Conservation (phyloP, 2,329 filamentous ascomycete species). For the Aspergillus floridensis region DNA sequence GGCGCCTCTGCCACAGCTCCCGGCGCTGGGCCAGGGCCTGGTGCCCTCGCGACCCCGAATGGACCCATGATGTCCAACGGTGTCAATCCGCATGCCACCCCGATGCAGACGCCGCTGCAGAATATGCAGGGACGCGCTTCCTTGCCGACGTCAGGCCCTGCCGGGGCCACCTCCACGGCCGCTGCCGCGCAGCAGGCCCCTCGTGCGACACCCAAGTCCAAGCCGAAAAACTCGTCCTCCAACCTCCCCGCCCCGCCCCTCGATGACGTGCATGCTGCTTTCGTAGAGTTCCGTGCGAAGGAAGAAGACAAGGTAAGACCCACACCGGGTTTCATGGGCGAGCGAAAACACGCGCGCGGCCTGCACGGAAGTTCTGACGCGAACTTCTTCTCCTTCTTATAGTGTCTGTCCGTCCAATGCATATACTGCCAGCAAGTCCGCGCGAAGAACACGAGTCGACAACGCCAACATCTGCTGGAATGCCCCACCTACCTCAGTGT, state of each 20-base stretch:
- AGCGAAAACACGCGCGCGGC: background rate
- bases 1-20: slow-evolving; percentile 34
- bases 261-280: slow-evolving; percentile 50
- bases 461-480: slow-evolving; percentile 50
- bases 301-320: slow-evolving; percentile 45
- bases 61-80: slow-evolving; percentile 46
- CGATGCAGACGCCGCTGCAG: slow-evolving; percentile 44
- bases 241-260: slow-evolving; percentile 48
- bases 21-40: slow-evolving; percentile 31
- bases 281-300: slow-evolving; percentile 49
- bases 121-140: slow-evolving; percentile 41
- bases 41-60: slow-evolving; percentile 42
- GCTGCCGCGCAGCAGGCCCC: slow-evolving; percentile 32
- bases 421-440: slow-evolving; percentile 52
- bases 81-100: slow-evolving; percentile 43
- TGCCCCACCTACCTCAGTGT: slow-evolving; percentile 51
- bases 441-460: slow-evolving; percentile 51
- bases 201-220: slow-evolving; percentile 40
- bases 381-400: slow-evolving; percentile 4
- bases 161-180: slow-evolving; percentile 30
- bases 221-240: slow-evolving; percentile 37
- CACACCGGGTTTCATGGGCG: background rate
- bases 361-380: background rate
- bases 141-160: slow-evolving; percentile 38
- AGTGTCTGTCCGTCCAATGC: slow-evolving; percentile 51